Evolutionary conservation across 108 stramenopile species (phyloP), one percentile per base, ranked within the genome.

Genomic region (Epithemia pelagica): DNA sequence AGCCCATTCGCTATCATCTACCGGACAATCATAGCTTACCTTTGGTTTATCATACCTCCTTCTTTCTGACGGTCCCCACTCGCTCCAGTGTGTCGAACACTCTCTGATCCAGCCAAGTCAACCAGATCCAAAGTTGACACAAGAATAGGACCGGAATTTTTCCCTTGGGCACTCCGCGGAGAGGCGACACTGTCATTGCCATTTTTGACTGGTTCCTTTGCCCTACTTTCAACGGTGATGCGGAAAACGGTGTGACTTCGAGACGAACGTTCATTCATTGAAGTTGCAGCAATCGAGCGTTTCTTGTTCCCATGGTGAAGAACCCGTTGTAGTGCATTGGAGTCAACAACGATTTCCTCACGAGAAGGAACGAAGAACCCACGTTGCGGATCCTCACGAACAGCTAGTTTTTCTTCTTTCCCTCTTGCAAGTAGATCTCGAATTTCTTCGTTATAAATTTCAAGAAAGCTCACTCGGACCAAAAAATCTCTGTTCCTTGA

Each of bases 391-490:
- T 70, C 61, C 29, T 62, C 93, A 60, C 89, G 95, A 25, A 92
- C 95, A 33, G 91, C 64, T 91, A 21, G 79, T 69, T 23, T 77
- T 58, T 65, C 56, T 27, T 58, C 25, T 27, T 26, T 58, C 21
- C 25, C 26, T 58, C 71, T 74, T 21, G 85, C 67, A 15, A 98
- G 74, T 1, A 98, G 74, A 56, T 98, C 97, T 20, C 96, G 82
- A 67, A 98, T 95, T 65, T 99, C 96, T 77, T 99, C 99, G 78
- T 98, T 99, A 82, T 99, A 99, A 58, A 99, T 98, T 75, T 99
- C 99, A 32, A 97, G 76, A 72, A 96, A 99, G 54, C 89, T 91
- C 5, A 96, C 87, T 58, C 95, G 79, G 27, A 99, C 99, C 19
- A 95, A 72, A 65, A 92, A 96, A 66, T 95, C 94, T 53, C 90